Conservation (phyloP, 2,329 filamentous ascomycete species). For the Hyphodiscus sp. region DNA sequence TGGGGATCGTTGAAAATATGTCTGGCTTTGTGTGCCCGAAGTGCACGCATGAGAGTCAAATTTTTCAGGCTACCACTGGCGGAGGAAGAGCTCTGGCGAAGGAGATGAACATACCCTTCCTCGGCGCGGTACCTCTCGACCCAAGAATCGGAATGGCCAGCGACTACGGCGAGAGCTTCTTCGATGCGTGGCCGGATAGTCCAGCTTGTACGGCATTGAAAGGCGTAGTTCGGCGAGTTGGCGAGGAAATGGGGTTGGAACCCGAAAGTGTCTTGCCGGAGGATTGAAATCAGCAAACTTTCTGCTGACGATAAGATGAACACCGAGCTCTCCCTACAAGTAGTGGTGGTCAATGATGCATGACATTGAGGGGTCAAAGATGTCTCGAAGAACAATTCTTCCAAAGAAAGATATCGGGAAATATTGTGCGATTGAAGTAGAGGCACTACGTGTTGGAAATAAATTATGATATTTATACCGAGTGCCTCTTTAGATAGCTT, state of each 20-base stretch:
- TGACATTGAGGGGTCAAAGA: background rate
- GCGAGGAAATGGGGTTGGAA: constrained; percentile 50
- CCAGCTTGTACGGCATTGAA: constrained; percentile 80
- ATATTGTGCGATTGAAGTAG: background rate
- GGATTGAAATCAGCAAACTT: background rate
- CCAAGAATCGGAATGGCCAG: constrained; percentile 93
- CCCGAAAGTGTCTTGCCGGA: background rate
- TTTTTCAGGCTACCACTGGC: constrained; percentile 87
- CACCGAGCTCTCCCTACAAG: background rate
- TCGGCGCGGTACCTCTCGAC: constrained; percentile 86
- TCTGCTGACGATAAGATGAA: background rate
- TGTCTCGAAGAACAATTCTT: background rate
- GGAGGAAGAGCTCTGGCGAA: constrained; percentile 73
- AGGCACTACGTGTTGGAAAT: background rate
- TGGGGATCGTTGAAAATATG: constrained; percentile 98
- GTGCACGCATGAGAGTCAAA: constrained; percentile 74
- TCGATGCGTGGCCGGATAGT: constrained; percentile 88
- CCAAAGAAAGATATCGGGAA: background rate
- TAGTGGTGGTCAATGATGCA: background rate
- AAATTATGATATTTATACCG: no score
- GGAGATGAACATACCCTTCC: constrained; percentile 82
- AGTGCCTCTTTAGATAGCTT: no score
- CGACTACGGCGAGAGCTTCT: constrained; percentile 95
- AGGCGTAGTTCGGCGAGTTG: constrained; percentile 69
- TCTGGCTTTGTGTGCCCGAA: constrained; percentile 92